Evolutionary conservation across 2,329 filamentous ascomycete species (phyloP).

Genomic region (Amesomyces nigricolor): DNA sequence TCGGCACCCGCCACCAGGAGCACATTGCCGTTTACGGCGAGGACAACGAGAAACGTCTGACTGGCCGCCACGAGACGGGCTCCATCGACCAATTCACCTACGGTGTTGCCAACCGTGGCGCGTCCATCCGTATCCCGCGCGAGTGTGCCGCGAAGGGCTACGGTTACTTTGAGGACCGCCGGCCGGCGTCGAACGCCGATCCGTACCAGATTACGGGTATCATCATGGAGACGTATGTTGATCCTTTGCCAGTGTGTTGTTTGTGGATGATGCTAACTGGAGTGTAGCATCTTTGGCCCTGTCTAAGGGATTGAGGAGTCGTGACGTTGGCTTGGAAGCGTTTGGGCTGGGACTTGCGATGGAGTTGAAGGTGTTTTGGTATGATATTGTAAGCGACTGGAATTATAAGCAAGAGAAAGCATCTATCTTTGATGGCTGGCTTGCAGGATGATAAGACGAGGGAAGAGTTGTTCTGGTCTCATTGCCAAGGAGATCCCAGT

Average conservation of each 20-base stretch:
- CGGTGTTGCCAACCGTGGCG: slow-evolving; percentile 93
- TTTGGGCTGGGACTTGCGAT: no score
- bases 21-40: slow-evolving; percentile 90
- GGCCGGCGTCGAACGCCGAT: slow-evolving; percentile 70
- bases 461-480: no score
- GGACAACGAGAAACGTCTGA: slow-evolving; percentile 92
- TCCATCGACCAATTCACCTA: slow-evolving; percentile 90
- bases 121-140: slow-evolving; percentile 72
- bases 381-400: background rate
- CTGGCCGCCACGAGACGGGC: slow-evolving; percentile 92
- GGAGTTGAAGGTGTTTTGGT: background rate
- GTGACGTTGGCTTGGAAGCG: background rate
- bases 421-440: no score
- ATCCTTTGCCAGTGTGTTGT: background rate
- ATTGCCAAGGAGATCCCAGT: no score
- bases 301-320: background rate
- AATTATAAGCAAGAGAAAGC: no score
- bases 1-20: slow-evolving; percentile 70
- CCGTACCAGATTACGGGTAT: slow-evolving; percentile 63
- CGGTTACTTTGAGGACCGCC: slow-evolving; percentile 53
- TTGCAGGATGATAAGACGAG: no score
- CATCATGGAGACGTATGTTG: slow-evolving; percentile 31
- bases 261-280: background rate
- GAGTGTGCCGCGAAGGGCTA: slow-evolving; percentile 72
- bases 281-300: slow-evolving; percentile 2